These are phyloP conservation scores for Insectozyma bohioensis DNA, from an alignment of 1,139 yeast species.

Conservation along the genomic window DNA sequence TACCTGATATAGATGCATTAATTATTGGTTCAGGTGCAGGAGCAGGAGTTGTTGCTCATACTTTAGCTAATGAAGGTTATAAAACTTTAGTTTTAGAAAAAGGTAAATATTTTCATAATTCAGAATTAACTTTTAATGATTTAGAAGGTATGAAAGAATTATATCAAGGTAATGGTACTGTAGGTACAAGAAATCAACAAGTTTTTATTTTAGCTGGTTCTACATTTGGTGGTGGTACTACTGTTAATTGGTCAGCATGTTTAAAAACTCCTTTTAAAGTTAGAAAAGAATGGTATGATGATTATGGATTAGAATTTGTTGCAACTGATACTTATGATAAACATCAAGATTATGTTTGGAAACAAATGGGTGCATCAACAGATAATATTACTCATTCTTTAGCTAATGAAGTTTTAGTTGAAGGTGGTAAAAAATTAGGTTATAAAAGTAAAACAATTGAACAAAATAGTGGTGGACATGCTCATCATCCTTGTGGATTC, in stretches of 20 bases:
- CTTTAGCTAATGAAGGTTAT: slow-evolving; percentile 46
- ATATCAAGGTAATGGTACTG: slow-evolving; percentile 43
- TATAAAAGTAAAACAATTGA: slow-evolving; percentile 41
- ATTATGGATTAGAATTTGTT: slow-evolving; percentile 50
- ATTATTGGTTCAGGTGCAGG: slow-evolving; percentile 61
- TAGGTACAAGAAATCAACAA: slow-evolving; percentile 36
- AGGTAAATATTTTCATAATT: slow-evolving; percentile 44
- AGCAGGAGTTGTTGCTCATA: slow-evolving; percentile 57
- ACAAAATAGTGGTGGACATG: slow-evolving; percentile 53
- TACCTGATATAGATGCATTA: slow-evolving; percentile 44
- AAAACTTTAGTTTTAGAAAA: slow-evolving; percentile 53
- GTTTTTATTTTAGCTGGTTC: slow-evolving; percentile 51
- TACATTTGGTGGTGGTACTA: slow-evolving; percentile 61
- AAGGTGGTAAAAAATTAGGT: slow-evolving; percentile 50
- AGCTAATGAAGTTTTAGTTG: slow-evolving; percentile 46
- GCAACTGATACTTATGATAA: slow-evolving; percentile 45
- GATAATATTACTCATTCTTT: slow-evolving; percentile 46
- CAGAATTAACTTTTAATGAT: slow-evolving; percentile 41
- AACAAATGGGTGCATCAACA: slow-evolving; percentile 50
- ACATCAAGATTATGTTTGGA: slow-evolving; percentile 49
- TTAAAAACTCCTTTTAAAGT: slow-evolving; percentile 54
- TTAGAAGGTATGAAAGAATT: slow-evolving; percentile 34
- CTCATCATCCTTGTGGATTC: slow-evolving; percentile 48
- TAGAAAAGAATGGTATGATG: slow-evolving; percentile 55
- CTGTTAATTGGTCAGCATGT: slow-evolving; percentile 65